phyloP scores from a whole-genome alignment of 176 grass and related monocot species.

The Juncus inflexus region DNA sequence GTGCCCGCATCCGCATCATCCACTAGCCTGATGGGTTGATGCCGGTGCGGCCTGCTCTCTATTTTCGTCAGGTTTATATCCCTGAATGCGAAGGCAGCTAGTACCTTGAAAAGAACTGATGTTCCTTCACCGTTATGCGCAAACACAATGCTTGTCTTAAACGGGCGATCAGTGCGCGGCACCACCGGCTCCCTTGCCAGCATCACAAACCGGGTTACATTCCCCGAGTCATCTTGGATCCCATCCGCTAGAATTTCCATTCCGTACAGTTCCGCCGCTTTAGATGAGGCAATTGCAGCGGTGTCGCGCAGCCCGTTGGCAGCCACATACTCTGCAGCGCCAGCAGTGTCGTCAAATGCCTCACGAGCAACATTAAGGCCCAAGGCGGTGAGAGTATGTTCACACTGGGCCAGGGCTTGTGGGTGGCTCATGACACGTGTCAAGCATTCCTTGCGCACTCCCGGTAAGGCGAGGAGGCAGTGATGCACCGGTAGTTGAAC shows the following conservation, averaged over 20 bases:
- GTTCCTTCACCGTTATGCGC: conserved; percentile 75
- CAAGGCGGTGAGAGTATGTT: conserved; percentile 75
- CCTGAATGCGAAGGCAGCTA: conserved; percentile 79
- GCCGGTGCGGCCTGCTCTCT: conserved; percentile 83
- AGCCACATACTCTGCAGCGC: conserved; percentile 68
- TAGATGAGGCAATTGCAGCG: conserved; percentile 77
- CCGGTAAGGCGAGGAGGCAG: conserved; percentile 84
- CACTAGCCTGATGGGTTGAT: conserved; percentile 77
- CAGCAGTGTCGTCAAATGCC: conserved; percentile 94
- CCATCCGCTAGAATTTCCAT: conserved; percentile 76
- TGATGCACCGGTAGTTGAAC: conserved; percentile 94
- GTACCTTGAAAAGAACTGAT: conserved; percentile 90
- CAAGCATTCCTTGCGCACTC: conserved; percentile 76
- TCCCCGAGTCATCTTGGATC: conserved; percentile 81
- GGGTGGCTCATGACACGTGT: conserved; percentile 93
- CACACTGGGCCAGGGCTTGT: conserved; percentile 92
- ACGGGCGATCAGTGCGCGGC: conserved; percentile 79
- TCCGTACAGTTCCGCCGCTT: conserved; percentile 79
- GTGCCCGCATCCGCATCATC: conserved; percentile 87
- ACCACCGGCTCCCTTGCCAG: conserved; percentile 85
- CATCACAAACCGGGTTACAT: conserved; percentile 92
- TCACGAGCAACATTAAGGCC: conserved; percentile 94
- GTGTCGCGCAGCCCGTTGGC: conserved; percentile 71
- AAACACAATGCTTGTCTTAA: conserved; percentile 98
- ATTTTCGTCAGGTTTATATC: conserved; percentile 84